These are phyloP conservation scores for Moricandia moricandioides DNA, from an alignment of 345 rosid species.

Conservation along the genomic window DNA sequence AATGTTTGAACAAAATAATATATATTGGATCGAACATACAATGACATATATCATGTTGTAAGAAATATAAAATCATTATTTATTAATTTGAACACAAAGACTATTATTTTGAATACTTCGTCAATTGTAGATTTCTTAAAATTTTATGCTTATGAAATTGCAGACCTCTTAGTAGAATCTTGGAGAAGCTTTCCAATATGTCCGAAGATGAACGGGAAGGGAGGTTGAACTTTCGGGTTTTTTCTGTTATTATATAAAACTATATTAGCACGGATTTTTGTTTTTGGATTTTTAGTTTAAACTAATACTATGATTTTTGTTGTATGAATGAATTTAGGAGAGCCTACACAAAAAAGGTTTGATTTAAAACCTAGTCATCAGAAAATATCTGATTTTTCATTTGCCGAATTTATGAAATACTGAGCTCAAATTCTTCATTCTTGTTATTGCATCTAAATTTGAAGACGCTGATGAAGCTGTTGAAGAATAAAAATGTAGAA, in stretches of 20 bases:
- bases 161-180: neutral
- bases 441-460: neutral
- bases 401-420: neutral
- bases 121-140: neutral
- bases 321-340: constrained; percentile 8
- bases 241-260: neutral
- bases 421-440: neutral
- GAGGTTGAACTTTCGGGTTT: no score
- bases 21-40: no score
- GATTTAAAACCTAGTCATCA: neutral
- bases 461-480: constrained; percentile 9
- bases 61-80: no score
- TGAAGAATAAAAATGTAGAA: neutral
- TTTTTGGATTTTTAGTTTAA: neutral
- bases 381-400: neutral
- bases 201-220: constrained; percentile 5
- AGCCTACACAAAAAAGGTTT: constrained; percentile 21
- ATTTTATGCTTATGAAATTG: neutral
- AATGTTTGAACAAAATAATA: no score
- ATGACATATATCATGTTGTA: no score
- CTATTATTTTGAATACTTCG: no score
- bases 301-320: neutral
- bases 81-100: no score
- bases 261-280: neutral
- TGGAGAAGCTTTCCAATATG: neutral